Evolutionary conservation across 306 rosid genomes (phyloP).

Genomic region (Vicia faba): DNA sequence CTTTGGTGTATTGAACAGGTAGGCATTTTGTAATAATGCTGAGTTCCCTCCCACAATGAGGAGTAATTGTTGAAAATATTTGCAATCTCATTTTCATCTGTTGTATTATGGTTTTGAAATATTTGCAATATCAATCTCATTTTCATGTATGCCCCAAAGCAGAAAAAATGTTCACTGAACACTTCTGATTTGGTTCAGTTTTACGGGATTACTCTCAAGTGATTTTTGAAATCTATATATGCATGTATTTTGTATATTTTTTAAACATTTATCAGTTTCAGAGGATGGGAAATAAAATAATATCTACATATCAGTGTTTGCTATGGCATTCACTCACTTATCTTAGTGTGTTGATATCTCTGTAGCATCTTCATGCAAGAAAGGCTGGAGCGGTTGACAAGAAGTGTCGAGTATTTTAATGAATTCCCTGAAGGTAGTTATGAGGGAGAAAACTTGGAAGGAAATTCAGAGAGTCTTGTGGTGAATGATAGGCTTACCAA

Average conservation of each 20-base stretch:
- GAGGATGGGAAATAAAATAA: too few species aligned
- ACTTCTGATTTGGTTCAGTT: constrained; percentile 3
- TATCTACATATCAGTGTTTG: background rate
- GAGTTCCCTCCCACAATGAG: constrained; percentile 22
- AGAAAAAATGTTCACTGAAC: constrained; percentile 13
- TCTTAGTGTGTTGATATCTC: constrained; percentile 44
- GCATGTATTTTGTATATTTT: constrained; percentile 32
- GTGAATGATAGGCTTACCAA: constrained; percentile 45
- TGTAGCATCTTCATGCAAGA: constrained; percentile 96
- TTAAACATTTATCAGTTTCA: background rate
- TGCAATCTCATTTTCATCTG: constrained; percentile 25
- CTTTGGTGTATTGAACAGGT: constrained; percentile 93
- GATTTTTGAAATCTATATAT: constrained; percentile 17
- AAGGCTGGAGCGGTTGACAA: constrained; percentile 84
- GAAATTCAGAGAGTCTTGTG: constrained; percentile 44
- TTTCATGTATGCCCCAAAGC: constrained; percentile 16
- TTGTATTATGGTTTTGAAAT: constrained; percentile 21
- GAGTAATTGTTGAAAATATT: constrained; percentile 22
- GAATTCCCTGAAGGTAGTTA: constrained; percentile 51
- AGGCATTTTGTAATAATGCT: constrained; percentile 27
- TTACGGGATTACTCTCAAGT: constrained; percentile 20
- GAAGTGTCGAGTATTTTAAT: constrained; percentile 63
- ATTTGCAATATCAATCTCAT: constrained; percentile 19
- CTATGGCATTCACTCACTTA: constrained; percentile 26
- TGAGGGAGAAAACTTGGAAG: constrained; percentile 54